Evolutionary conservation across 768 basidiomycete genomes (phyloP).

Genomic region (Tulasnella sp.): DNA sequence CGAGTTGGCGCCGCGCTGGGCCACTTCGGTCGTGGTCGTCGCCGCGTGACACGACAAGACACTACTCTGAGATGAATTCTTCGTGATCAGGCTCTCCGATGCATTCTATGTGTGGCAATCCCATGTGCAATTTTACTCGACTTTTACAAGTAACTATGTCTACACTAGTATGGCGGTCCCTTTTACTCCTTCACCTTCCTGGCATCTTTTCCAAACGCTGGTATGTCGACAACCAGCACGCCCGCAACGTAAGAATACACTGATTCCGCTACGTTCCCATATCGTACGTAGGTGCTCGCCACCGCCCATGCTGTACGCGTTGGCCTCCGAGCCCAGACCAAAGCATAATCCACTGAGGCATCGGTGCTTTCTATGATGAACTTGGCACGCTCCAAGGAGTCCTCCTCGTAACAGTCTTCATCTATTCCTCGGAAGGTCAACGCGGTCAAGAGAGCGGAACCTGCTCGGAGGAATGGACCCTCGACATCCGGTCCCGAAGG

Average conservation of each 20-base stretch:
- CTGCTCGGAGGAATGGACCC: not conserved
- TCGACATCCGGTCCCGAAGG: not conserved
- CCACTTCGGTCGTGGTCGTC: too few species aligned
- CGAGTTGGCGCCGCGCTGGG: too few species aligned
- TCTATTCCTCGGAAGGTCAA: not conserved
- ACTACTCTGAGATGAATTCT: too few species aligned
- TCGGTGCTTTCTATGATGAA: not conserved
- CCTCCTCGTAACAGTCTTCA: not conserved
- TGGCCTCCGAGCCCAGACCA: conserved; percentile 9
- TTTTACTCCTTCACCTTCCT: not conserved
- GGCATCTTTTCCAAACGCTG: not conserved
- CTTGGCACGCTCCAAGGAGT: not conserved
- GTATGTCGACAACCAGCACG: conserved; percentile 3
- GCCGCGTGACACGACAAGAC: too few species aligned
- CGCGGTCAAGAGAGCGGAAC: not conserved
- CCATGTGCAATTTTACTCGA: too few species aligned
- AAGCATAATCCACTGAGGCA: not conserved
- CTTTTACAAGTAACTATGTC: too few species aligned
- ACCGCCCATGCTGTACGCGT: not conserved
- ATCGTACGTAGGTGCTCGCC: not conserved
- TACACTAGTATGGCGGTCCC: not conserved
- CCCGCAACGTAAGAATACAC: not conserved
- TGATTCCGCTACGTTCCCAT: not conserved
- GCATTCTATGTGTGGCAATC: too few species aligned
- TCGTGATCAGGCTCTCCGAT: too few species aligned